A percentile compares a stretch with the other conserved stretches of the same genome.
phyloP scores from a whole-genome alignment of 169 alveolate genomes.

The Perkinsus marinus region DNA sequence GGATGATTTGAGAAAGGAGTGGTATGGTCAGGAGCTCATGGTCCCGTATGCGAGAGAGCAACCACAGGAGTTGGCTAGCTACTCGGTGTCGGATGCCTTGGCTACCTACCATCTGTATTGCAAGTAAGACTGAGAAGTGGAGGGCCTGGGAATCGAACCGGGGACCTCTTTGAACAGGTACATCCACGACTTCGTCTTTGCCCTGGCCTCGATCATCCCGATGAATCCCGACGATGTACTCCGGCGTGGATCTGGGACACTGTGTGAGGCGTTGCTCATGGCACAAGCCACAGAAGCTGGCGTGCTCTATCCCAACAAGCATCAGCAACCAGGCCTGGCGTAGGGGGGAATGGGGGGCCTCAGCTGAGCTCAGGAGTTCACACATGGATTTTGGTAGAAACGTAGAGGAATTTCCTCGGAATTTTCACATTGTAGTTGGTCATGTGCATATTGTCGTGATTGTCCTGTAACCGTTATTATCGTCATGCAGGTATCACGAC shows the following conservation, averaged over 20 bases:
- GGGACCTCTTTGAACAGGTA: conserved; percentile 14
- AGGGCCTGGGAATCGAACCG: too few relatives aligned
- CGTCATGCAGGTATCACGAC: background rate
- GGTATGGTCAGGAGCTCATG: too few relatives aligned
- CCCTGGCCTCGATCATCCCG: conserved; percentile 92
- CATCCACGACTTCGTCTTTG: conserved; percentile 95
- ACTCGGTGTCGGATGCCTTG: conserved; percentile 99
- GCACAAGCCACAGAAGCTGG: conserved; percentile 87
- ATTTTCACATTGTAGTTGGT: conserved; percentile 3
- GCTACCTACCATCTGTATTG: conserved; percentile 95
- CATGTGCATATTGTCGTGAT: too few relatives aligned
- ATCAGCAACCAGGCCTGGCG: conserved; percentile 15
- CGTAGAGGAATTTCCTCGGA: too few relatives aligned
- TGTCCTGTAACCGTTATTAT: too few relatives aligned
- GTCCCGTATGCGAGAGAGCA: conserved; percentile 12
- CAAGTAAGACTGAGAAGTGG: conserved; percentile 42
- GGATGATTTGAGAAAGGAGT: too few relatives aligned
- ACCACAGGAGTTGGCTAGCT: conserved; percentile 91
- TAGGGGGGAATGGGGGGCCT: conserved; percentile 59
- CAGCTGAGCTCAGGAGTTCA: conserved; percentile 30
- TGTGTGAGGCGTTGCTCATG: conserved; percentile 92
- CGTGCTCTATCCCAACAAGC: conserved; percentile 91
- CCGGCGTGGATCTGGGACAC: conserved; percentile 97
- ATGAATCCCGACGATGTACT: conserved; percentile 79
- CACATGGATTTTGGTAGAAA: too few relatives aligned